A percentile compares a stretch with the other conserved stretches of the same genome.
These are phyloP conservation scores for Amphicarpaea edgeworthii DNA, from an alignment of 306 rosid species.

Conservation along the genomic window DNA sequence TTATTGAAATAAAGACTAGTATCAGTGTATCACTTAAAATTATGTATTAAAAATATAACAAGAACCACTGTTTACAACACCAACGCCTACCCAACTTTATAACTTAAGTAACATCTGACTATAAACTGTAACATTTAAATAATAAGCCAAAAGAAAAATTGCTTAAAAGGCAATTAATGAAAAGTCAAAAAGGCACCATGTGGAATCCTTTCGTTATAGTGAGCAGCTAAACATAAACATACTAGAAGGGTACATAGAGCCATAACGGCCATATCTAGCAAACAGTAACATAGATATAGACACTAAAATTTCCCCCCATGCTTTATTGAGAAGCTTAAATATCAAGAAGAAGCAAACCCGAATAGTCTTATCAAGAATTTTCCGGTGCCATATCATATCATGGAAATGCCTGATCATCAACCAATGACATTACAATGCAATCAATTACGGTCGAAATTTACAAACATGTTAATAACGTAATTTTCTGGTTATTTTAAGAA, in stretches of 20 bases:
- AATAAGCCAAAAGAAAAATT: not conserved
- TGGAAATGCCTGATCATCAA: not conserved
- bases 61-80: not conserved
- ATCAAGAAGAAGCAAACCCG: slow-evolving; percentile 9
- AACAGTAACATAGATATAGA: not conserved
- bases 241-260: not conserved
- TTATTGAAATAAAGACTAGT: not conserved
- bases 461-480: not conserved
- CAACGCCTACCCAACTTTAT: not conserved
- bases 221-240: not conserved
- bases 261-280: slow-evolving; percentile 12
- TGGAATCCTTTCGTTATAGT: not conserved
- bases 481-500: not conserved
- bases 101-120: not conserved
- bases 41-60: slow-evolving; percentile 13
- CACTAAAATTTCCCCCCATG: not conserved
- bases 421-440: not conserved
- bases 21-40: slow-evolving; percentile 4
- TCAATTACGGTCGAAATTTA: not conserved
- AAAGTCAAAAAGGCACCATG: slow-evolving; percentile 7
- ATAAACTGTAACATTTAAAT: not conserved
- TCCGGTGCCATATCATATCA: not conserved
- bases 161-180: slow-evolving; percentile 4
- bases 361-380: not conserved
- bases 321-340: slow-evolving; percentile 25